Evolutionary conservation across 345 rosid species (phyloP).

Genomic region (Crucihimalaya himalaica): DNA sequence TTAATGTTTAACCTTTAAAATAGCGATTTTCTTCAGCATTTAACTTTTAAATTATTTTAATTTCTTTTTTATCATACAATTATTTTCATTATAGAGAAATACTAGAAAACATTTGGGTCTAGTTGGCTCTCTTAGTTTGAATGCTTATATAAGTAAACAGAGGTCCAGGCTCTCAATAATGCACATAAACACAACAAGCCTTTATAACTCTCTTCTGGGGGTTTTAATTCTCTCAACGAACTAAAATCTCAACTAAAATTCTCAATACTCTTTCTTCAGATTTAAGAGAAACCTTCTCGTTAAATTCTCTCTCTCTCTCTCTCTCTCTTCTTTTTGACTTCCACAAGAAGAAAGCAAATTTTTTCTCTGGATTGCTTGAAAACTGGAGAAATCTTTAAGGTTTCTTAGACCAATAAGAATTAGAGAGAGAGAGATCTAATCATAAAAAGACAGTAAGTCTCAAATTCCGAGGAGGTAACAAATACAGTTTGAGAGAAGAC

Average conservation of each 20-base stretch:
- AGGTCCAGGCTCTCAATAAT: conserved; percentile 28
- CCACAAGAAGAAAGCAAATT: conserved; percentile 22
- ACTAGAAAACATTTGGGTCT: not conserved
- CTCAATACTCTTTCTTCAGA: not conserved
- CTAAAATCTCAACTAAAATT: conserved; percentile 12
- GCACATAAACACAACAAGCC: conserved; percentile 20
- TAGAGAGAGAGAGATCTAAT: conserved; percentile 15
- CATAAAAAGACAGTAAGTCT: not conserved
- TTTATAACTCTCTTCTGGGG: conserved; percentile 17
- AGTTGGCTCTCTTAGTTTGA: conserved; percentile 26
- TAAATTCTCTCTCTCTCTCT: not conserved
- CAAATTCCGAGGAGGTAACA: conserved; percentile 4
- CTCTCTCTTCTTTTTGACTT: conserved; percentile 12
- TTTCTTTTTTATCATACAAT: not conserved
- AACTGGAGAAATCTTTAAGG: conserved; percentile 23
- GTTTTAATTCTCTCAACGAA: conserved; percentile 27
- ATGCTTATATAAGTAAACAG: conserved; percentile 38
- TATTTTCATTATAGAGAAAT: not conserved
- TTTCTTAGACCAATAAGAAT: conserved; percentile 18
- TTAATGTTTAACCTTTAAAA: not conserved
- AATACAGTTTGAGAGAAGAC: conserved; percentile 9
- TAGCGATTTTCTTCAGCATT: not conserved
- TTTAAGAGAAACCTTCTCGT: conserved; percentile 9
- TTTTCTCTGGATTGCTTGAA: conserved; percentile 19
- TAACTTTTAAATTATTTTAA: not conserved